Evolutionary conservation across 129 eudicot genomes (phyloP).

Genomic region (Flaveria trinervia): DNA sequence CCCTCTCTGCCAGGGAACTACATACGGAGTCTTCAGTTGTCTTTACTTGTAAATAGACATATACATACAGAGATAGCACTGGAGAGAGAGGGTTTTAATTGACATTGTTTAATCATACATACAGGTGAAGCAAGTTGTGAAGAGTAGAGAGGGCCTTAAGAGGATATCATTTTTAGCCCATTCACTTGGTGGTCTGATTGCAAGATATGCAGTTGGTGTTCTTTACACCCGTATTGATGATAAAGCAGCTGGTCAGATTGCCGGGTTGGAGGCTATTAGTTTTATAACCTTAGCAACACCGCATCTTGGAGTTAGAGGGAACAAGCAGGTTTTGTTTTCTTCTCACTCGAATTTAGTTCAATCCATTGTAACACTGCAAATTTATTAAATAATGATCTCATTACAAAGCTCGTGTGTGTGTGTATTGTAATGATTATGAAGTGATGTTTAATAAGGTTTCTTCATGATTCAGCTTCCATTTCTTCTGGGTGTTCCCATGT

Average conservation of each 20-base stretch:
- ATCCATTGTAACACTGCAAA: not conserved
- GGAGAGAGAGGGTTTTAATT: not conserved
- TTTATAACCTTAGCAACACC: slow-evolving; percentile 94
- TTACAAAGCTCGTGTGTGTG: not conserved
- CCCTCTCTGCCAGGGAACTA: not conserved
- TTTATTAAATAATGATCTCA: not conserved
- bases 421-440: not conserved
- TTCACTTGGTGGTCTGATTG: slow-evolving; percentile 94
- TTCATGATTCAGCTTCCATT: slow-evolving; percentile 78
- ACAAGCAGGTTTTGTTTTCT: slow-evolving; percentile 69
- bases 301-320: slow-evolving; percentile 98
- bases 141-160: slow-evolving; percentile 62
- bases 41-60: not conserved
- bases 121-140: slow-evolving; percentile 82
- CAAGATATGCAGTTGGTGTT: slow-evolving; percentile 78
- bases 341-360: not conserved
- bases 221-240: slow-evolving; percentile 44
- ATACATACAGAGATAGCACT: not conserved
- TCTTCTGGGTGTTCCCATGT: slow-evolving; percentile 80
- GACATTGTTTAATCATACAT: not conserved
- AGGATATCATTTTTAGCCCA: slow-evolving; percentile 90
- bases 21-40: not conserved
- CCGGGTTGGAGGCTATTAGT: slow-evolving; percentile 83
- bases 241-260: slow-evolving; percentile 52
- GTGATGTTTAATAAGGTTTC: slow-evolving; percentile 14